Evolutionary conservation across 345 rosid species (phyloP).

Genomic region (Aquilaria sinensis): DNA sequence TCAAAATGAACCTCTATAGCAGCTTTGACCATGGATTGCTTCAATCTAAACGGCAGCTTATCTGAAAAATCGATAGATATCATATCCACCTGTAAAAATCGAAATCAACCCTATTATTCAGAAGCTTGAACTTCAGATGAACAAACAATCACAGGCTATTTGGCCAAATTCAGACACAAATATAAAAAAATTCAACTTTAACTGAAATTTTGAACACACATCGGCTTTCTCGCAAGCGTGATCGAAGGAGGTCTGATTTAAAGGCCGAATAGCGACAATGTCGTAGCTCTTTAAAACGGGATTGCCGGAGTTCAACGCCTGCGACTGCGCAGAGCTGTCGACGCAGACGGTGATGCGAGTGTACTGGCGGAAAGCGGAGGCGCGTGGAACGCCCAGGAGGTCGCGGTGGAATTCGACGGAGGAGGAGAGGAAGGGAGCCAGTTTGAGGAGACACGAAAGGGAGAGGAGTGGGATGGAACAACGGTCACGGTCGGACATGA

Average conservation of each 20-base stretch:
- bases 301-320: constrained; percentile 61
- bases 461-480: constrained; percentile 58
- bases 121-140: too few species aligned
- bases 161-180: neutral
- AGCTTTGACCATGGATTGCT: constrained; percentile 51
- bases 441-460: constrained; percentile 52
- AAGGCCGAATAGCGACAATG: constrained; percentile 65
- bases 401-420: constrained; percentile 73
- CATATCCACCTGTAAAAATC: constrained; percentile 53
- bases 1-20: constrained; percentile 53
- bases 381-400: constrained; percentile 54
- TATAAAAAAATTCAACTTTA: neutral
- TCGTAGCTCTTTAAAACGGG: constrained; percentile 70
- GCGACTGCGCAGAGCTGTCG: constrained; percentile 49
- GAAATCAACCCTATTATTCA: neutral
- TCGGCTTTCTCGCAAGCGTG: constrained; percentile 63
- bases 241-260: constrained; percentile 65
- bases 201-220: constrained; percentile 25
- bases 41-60: constrained; percentile 62
- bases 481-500: constrained; percentile 53
- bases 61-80: constrained; percentile 64
- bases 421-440: constrained; percentile 50
- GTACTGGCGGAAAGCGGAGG: constrained; percentile 82
- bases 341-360: constrained; percentile 69
- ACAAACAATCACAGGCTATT: neutral